phyloP scores from a whole-genome alignment of 768 basidiomycete species.

The Agrocybe praecox region DNA sequence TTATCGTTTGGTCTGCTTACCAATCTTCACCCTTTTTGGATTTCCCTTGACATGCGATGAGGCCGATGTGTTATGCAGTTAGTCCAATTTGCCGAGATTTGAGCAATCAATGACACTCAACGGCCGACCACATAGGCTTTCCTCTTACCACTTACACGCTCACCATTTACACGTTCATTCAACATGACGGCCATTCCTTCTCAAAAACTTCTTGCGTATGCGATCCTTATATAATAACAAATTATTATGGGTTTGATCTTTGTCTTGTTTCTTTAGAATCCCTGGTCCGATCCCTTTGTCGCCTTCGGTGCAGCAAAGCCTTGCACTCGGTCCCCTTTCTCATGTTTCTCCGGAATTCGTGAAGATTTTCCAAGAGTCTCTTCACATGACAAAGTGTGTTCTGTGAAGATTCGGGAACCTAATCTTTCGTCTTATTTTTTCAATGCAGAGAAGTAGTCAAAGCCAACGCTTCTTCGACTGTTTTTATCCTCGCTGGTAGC shows the following conservation, averaged over 20 bases:
- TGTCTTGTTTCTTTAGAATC: conserved; percentile 33
- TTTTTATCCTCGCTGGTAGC: conserved; percentile 81
- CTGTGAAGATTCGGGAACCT: no score
- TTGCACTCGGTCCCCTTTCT: conserved; percentile 79
- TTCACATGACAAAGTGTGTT: conserved; percentile 66
- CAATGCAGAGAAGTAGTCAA: conserved; percentile 61
- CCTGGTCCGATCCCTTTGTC: conserved; percentile 55
- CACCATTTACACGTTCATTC: not conserved
- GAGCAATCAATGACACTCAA: not conserved
- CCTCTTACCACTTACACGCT: not conserved
- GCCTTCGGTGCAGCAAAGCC: conserved; percentile 72
- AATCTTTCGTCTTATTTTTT: no score
- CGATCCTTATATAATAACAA: not conserved
- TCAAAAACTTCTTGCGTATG: conserved; percentile 13
- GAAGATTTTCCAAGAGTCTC: conserved; percentile 75
- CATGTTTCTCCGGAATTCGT: conserved; percentile 87
- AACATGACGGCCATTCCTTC: conserved; percentile 3
- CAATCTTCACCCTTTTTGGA: no score
- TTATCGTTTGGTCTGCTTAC: no score
- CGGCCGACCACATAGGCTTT: not conserved
- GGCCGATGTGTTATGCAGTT: not conserved
- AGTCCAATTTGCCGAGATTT: not conserved
- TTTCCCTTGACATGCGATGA: no score
- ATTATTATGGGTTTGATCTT: not conserved
- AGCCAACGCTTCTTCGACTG: conserved; percentile 58